Percentiles rank a stretch among this genome's conserved stretches.
Conservation (phyloP, 441 rosid species). For the Euphorbia celastroides region DNA sequence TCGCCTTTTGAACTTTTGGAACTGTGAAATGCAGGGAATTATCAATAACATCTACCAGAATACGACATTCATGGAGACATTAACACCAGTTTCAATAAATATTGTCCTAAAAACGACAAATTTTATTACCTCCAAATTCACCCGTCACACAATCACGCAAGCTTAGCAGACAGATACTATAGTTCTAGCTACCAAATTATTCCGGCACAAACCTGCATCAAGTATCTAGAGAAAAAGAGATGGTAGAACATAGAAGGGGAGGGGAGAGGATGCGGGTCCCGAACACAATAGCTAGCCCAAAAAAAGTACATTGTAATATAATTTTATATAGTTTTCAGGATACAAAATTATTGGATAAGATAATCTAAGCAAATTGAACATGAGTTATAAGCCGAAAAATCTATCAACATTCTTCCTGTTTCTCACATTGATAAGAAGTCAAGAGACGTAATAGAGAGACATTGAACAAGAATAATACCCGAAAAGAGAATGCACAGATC, state of each 20-base stretch:
- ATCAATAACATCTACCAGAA: conserved; percentile 35
- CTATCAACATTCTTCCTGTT: conserved; percentile 26
- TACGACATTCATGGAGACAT: conserved; percentile 11
- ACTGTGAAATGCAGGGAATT: conserved; percentile 40
- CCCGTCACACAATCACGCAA: background rate
- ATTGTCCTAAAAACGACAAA: background rate
- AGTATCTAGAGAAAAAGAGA: background rate
- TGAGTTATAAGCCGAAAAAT: conserved; percentile 26
- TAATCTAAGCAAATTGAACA: conserved; percentile 23
- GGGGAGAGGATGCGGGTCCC: background rate
- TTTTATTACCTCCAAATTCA: background rate
- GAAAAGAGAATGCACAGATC: conserved; percentile 12
- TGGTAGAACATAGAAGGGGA: background rate
- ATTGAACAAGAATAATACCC: conserved; percentile 13
- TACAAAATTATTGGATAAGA: conserved; percentile 30
- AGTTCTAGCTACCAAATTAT: background rate
- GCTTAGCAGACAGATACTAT: background rate
- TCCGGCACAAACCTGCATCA: conserved; percentile 1
- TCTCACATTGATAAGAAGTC: conserved; percentile 21
- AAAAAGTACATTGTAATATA: conserved; percentile 26
- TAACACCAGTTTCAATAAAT: too few species aligned
- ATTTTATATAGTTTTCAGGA: conserved; percentile 26
- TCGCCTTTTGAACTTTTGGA: conserved; percentile 45
- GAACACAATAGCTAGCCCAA: conserved; percentile 15
- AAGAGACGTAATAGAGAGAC: conserved; percentile 19